Base-by-base conservation (phyloP, 306 rosid species). In the Canavalia gladiata region DNA sequence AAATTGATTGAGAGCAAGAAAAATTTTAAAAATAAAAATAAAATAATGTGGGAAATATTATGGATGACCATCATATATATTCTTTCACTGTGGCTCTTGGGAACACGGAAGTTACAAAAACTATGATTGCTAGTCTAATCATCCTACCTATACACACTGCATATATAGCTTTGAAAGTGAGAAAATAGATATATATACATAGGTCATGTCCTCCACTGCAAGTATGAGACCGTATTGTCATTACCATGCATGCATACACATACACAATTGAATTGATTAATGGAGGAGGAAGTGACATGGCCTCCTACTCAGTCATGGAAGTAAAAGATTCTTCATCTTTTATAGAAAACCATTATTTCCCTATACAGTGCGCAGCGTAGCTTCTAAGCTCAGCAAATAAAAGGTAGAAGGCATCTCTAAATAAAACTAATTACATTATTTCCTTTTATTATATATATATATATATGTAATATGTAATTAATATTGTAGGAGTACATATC, bases 321-420 rank as follows among this genome's bases (percentile, higher is more conserved):
- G 41, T 74, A 74, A 73, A 18, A 86, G 71, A 83, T 74, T 82
- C 84, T 80, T 81, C 85, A 76, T 83, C 76, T 80, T 72, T 76
- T 70, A 46, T 46, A 63, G 81, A 83, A 75, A 80, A 76, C 41
- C 49, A 80, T 83, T 66, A 76, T 79, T 71, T 86, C 58, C 72
- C 80, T 64, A 28, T 49, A 63, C 33, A 80, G 41, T 71, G 75
- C 72, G 8, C 83, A 33, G 29, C 87, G 72, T 87, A 83, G 84
- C 89, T 87, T 87, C 81, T 81, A 84, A 87, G 79, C 76, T 74
- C 87, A 77, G 80, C 86, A 81, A 83, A 81, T 70, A 42, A 85
- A 85, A 83, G 77, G 77, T 70, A 45, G 60, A 83, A 57, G 75
- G 4, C 85, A 80, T 58, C 37, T 58, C 18, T 41, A 49, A 4